Evolutionary conservation across 257 asterid species (phyloP).

Genomic region (Scutellaria minor): DNA sequence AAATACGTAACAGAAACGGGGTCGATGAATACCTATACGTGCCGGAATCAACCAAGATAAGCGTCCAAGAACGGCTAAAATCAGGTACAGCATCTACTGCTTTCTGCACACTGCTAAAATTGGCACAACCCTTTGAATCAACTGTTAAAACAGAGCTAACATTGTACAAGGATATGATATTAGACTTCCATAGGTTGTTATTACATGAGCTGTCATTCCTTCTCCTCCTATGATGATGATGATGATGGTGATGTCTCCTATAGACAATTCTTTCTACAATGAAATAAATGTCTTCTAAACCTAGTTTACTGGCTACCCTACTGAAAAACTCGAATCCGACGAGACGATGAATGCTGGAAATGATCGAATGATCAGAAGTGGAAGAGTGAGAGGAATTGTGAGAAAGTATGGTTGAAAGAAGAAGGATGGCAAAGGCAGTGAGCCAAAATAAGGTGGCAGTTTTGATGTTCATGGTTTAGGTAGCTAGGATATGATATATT

Average conservation of each 20-base stretch:
- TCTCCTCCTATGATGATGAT: slow-evolving; percentile 33
- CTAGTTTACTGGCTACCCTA: slow-evolving; percentile 36
- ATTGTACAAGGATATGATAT: slow-evolving; percentile 48
- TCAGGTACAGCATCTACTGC: slow-evolving; percentile 78
- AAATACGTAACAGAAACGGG: not conserved
- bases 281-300: slow-evolving; percentile 38
- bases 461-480: slow-evolving; percentile 56
- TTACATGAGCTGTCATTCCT: slow-evolving; percentile 38
- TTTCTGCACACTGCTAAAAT: slow-evolving; percentile 71
- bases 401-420: slow-evolving; percentile 50
- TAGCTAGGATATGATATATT: not conserved
- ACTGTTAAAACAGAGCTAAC: slow-evolving; percentile 61
- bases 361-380: not conserved
- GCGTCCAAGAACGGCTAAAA: slow-evolving; percentile 51
- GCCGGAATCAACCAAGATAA: slow-evolving; percentile 66
- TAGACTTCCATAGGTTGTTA: slow-evolving; percentile 54
- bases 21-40: slow-evolving; percentile 57
- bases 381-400: slow-evolving; percentile 32
- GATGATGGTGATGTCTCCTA: slow-evolving; percentile 35
- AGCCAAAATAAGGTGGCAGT: slow-evolving; percentile 54
- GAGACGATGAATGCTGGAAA: not conserved
- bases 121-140: slow-evolving; percentile 67
- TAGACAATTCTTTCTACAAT: slow-evolving; percentile 26
- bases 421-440: slow-evolving; percentile 47
- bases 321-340: slow-evolving; percentile 31